Evolutionary conservation across 2,329 filamentous ascomycete species (phyloP).

Genomic region (Chrysoporthe cubensis): DNA sequence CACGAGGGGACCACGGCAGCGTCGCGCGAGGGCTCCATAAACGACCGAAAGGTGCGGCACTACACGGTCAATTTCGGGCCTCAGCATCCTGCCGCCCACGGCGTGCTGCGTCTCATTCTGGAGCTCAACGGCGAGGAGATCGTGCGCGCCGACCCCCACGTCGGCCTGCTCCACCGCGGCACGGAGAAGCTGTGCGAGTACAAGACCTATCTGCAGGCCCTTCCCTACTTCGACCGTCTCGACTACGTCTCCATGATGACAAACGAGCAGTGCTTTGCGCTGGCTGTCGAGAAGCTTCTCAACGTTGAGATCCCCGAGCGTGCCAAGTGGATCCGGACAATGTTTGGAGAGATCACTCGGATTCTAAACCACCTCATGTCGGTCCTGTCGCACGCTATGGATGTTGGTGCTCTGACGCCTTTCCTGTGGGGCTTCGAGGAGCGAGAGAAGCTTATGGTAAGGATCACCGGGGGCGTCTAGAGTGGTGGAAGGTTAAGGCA

Average conservation of each 20-base stretch:
- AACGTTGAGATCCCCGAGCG: slow-evolving; percentile 95
- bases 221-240: slow-evolving; percentile 98
- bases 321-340: slow-evolving; percentile 93
- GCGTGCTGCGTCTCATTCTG: slow-evolving; percentile 94
- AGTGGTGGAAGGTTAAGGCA: not conserved
- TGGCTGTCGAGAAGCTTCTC: slow-evolving; percentile 96
- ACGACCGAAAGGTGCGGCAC: slow-evolving; percentile 86
- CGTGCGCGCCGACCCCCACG: slow-evolving; percentile 92
- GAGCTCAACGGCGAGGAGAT: slow-evolving; percentile 99
- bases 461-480: slow-evolving; percentile 34
- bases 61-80: slow-evolving; percentile 99
- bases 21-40: slow-evolving; percentile 52
- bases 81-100: slow-evolving; percentile 97
- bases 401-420: slow-evolving; percentile 95
- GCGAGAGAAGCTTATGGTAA: slow-evolving; percentile 98
- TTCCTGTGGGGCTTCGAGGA: slow-evolving; percentile 99
- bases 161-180: slow-evolving; percentile 92
- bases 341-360: slow-evolving; percentile 95
- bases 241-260: slow-evolving; percentile 99
- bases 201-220: slow-evolving; percentile 97
- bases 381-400: slow-evolving; percentile 95
- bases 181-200: slow-evolving; percentile 99
- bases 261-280: slow-evolving; percentile 95
- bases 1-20: slow-evolving; percentile 49
- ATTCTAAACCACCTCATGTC: slow-evolving; percentile 98